Evolutionary conservation across 164 flowering plant species (phyloP).

Genomic region (Dillenia suffruticosa): DNA sequence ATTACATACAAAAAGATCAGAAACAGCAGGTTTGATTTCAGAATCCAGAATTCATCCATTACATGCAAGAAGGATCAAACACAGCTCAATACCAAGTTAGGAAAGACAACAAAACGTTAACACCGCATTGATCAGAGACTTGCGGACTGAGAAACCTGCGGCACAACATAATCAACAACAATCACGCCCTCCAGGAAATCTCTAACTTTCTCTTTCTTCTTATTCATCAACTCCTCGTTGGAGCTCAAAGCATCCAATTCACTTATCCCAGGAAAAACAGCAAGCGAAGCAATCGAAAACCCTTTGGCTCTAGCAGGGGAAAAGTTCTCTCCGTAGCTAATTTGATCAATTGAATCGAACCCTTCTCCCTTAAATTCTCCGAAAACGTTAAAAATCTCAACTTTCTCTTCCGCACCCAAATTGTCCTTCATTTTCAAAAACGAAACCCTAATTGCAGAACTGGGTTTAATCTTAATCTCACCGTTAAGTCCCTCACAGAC

Average conservation of each 20-base stretch:
- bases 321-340: constrained; percentile 64
- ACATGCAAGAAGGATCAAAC: no score
- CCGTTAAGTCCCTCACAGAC: constrained; percentile 21
- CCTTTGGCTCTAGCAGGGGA: constrained; percentile 75
- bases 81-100: no score
- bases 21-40: no score
- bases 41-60: no score
- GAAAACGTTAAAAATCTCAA: constrained; percentile 31
- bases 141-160: constrained; percentile 21
- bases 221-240: constrained; percentile 25
- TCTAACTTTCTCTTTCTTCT: constrained; percentile 45
- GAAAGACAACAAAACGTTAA: no score
- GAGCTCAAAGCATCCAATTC: constrained; percentile 42
- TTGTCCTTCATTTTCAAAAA: constrained; percentile 55
- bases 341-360: constrained; percentile 25
- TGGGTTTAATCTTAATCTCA: constrained; percentile 18
- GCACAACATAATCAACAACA: constrained; percentile 51
- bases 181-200: constrained; percentile 42
- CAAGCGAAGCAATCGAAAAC: constrained; percentile 48
- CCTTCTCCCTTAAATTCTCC: constrained; percentile 30
- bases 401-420: constrained; percentile 29
- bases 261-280: constrained; percentile 31
- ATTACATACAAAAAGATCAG: no score
- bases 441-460: constrained; percentile 40
- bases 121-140: constrained; percentile 22